Base-by-base conservation (phyloP, 192 early-diverging fungal genomes). In the Endogone sp. region DNA sequence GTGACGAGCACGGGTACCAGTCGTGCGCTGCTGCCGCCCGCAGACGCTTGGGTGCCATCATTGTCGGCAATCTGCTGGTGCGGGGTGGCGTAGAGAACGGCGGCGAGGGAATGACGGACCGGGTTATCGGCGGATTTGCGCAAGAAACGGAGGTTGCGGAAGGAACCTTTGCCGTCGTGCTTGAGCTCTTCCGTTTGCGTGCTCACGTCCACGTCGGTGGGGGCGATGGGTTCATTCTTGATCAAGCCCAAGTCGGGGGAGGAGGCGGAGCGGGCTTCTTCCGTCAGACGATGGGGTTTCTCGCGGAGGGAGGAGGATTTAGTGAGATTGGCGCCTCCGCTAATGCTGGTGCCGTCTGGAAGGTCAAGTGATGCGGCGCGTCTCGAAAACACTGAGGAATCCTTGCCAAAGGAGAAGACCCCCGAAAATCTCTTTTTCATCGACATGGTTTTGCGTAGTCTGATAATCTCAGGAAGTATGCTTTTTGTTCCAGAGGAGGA, bases 1-100 rank as follows among this genome's bases (percentile, higher is more conserved):
- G 71, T 67, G 20, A 72, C 71, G 10, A 72, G 26, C 1, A 72
- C 65, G 56, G 71, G 71, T 26, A 72, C 71, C 37, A 72, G 56
- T 3, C 31, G 29, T 21, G 49, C 64, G 29, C 25, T 71, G 21
- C 30, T 31, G 25, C 32, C 54, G 27, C 32, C 27, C 4, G 24
- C 28, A 13, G 60, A 22, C 6, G 29, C 71, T 29, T 66, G 24
- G 37, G n/a, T 21, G 25, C 32, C 37, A 16, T 49, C 16, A 6
- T 49, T 49, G 1, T 16, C 37, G 9, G 37, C 37, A 16, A 49
- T 49, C 22, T 63, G 49, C 28, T 49, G 57, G 56, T 66, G 65
- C 30, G 71, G 71, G 25, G 64, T 62, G 24, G 71, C 71, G 11
- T 72, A 72, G 9, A 72, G 13, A 9, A 72, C 65, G 20, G 65